Conservation (phyloP, 345 rosid genomes). For the Melaleuca quinquenervia region DNA sequence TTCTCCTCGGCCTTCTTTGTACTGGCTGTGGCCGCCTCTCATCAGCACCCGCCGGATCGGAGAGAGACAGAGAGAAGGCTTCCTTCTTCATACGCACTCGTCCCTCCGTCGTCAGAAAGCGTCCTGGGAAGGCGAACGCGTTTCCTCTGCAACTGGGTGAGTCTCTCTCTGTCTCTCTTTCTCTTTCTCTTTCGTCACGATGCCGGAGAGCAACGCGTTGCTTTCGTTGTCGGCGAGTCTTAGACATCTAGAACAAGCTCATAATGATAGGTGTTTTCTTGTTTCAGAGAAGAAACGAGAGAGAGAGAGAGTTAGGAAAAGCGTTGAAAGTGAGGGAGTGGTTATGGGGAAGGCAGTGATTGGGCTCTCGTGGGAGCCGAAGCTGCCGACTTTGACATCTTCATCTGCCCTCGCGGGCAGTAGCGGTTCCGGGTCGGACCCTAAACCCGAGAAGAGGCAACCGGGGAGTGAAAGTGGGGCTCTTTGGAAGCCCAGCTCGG, state of each 20-base stretch:
- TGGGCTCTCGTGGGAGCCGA: conserved; percentile 83
- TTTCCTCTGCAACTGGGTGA: not conserved
- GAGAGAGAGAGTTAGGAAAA: not conserved
- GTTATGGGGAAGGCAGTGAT: conserved; percentile 40
- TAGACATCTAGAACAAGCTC: not conserved
- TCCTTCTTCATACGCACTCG: not conserved
- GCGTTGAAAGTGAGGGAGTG: not conserved
- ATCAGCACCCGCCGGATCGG: not conserved
- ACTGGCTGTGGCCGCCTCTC: not conserved
- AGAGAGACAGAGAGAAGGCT: not conserved
- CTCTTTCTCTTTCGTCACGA: not conserved
- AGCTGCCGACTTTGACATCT: conserved; percentile 14
- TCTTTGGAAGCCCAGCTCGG: conserved; percentile 52
- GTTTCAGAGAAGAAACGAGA: not conserved
- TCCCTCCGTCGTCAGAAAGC: not conserved
- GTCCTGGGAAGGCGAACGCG: not conserved
- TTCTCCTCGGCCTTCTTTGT: not conserved
- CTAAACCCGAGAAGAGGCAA: conserved; percentile 1
- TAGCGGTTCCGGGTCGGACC: not conserved
- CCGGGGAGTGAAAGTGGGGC: conserved; percentile 11
- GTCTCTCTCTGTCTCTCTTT: not conserved
- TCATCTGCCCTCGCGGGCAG: conserved; percentile 16
- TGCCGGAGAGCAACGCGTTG: not conserved
- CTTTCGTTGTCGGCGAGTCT: not conserved
- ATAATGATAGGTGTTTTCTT: not conserved